phyloP scores from a whole-genome alignment of 208 protist genomes.

The Histomonas meleagridis region DNA sequence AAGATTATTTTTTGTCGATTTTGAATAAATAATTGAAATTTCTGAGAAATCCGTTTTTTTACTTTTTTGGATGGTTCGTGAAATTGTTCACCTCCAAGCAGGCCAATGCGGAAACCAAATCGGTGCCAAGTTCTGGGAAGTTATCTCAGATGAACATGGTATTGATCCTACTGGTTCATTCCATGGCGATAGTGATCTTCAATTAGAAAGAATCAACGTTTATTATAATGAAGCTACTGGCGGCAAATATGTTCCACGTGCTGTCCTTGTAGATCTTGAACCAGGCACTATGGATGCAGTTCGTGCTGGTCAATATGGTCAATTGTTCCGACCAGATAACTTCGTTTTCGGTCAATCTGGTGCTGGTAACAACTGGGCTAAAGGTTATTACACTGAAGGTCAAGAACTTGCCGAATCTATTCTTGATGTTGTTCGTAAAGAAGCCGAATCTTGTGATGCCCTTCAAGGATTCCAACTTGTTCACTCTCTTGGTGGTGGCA shows the following conservation, averaged over 20 bases:
- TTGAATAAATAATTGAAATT: too few relatives aligned
- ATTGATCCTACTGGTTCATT: slow-evolving; percentile 80
- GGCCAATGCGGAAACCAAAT: slow-evolving; percentile 59
- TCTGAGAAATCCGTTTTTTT: too few relatives aligned
- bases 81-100: slow-evolving; percentile 82
- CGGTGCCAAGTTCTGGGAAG: slow-evolving; percentile 59
- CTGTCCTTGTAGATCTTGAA: slow-evolving; percentile 68
- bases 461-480: slow-evolving; percentile 79
- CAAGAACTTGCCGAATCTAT: slow-evolving; percentile 86
- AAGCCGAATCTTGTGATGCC: slow-evolving; percentile 76
- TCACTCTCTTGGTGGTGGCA: slow-evolving; percentile 82
- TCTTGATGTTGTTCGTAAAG: slow-evolving; percentile 63
- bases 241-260: slow-evolving; percentile 70
- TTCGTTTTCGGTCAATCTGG: slow-evolving; percentile 89
- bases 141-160: slow-evolving; percentile 61
- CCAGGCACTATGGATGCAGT: slow-evolving; percentile 92
- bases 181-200: slow-evolving; percentile 71
- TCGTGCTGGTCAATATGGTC: slow-evolving; percentile 71
- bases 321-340: slow-evolving; percentile 87
- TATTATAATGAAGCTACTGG: slow-evolving; percentile 87
- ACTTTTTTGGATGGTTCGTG: slow-evolving; percentile 58
- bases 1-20: too few relatives aligned
- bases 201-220: slow-evolving; percentile 93
- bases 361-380: slow-evolving; percentile 91
- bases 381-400: slow-evolving; percentile 92